These are phyloP conservation scores for Xylaria curta DNA, from an alignment of 495 filamentous ascomycete species.

Conservation along the genomic window DNA sequence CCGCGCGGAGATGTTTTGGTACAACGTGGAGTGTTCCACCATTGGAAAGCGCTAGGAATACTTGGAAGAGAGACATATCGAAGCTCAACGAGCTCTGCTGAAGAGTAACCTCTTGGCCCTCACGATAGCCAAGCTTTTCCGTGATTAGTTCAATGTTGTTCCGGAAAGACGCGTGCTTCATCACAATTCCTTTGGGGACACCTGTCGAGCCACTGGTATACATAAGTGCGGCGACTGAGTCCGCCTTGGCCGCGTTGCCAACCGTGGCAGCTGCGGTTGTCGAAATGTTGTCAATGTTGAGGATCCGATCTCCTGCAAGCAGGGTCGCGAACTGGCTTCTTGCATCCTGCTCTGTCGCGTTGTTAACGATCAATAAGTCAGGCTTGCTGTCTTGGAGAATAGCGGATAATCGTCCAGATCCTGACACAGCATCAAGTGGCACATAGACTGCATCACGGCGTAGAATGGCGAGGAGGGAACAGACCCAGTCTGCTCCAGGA, in stretches of 20 bases:
- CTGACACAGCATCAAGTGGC: neutral
- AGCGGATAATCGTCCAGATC: neutral
- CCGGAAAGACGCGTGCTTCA: slow-evolving; percentile 38
- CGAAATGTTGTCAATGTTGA: neutral
- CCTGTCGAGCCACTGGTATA: slow-evolving; percentile 59
- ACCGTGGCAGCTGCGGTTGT: neutral
- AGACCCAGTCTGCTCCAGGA: neutral
- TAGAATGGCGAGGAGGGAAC: neutral
- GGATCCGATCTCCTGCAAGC: neutral
- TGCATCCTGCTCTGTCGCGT: neutral
- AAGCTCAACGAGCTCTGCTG: slow-evolving; percentile 34
- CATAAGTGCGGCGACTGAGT: slow-evolving; percentile 41
- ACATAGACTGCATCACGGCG: neutral
- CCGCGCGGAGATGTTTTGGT: slow-evolving; percentile 9
- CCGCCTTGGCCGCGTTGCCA: neutral
- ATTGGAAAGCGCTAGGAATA: slow-evolving; percentile 23
- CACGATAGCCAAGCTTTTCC: neutral
- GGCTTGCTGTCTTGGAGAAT: neutral
- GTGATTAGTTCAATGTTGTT: slow-evolving; percentile 29
- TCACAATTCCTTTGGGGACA: slow-evolving; percentile 51
- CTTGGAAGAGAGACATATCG: slow-evolving; percentile 33
- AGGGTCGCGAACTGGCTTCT: neutral
- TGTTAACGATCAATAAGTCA: neutral
- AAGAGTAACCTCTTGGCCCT: slow-evolving; percentile 18
- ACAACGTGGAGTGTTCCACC: slow-evolving; percentile 30